Conservation (phyloP, 768 basidiomycete species). For the Asterophora parasitica region DNA sequence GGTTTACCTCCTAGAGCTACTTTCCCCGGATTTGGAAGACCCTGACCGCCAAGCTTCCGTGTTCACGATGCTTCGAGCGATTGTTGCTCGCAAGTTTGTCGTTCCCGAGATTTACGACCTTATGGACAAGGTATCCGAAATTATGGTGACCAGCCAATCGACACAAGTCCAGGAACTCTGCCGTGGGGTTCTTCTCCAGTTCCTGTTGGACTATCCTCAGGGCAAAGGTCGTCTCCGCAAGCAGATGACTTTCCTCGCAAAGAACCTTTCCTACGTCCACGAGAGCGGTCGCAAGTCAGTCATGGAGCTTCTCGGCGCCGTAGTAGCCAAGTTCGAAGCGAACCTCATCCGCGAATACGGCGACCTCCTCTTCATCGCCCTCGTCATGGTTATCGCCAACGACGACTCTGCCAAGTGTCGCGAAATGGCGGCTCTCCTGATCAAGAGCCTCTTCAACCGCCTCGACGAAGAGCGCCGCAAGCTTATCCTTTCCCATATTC, state of each 20-base stretch:
- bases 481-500: constrained; percentile 63
- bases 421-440: constrained; percentile 79
- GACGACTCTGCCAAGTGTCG: constrained; percentile 89
- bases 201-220: constrained; percentile 96
- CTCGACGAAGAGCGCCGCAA: constrained; percentile 56
- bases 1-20: constrained; percentile 77
- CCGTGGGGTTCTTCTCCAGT: constrained; percentile 84
- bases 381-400: constrained; percentile 92
- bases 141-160: constrained; percentile 93
- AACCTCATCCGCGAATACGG: constrained; percentile 72
- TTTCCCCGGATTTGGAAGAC: constrained; percentile 89
- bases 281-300: constrained; percentile 92
- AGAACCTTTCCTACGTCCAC: constrained; percentile 85
- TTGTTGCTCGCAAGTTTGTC: constrained; percentile 86
- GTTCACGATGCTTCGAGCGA: constrained; percentile 85
- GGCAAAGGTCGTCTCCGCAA: constrained; percentile 85
- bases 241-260: constrained; percentile 88
- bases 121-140: constrained; percentile 88
- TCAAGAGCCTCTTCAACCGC: constrained; percentile 70
- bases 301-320: constrained; percentile 83
- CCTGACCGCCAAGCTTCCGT: constrained; percentile 78
- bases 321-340: constrained; percentile 80
- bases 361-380: constrained; percentile 84
- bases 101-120: constrained; percentile 96
- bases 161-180: constrained; percentile 88